Percentiles rank a stretch among this genome's conserved stretches.
These are phyloP conservation scores for Pseudogymnoascus sp. DNA, from an alignment of 2,329 filamentous ascomycete genomes.

Conservation along the genomic window DNA sequence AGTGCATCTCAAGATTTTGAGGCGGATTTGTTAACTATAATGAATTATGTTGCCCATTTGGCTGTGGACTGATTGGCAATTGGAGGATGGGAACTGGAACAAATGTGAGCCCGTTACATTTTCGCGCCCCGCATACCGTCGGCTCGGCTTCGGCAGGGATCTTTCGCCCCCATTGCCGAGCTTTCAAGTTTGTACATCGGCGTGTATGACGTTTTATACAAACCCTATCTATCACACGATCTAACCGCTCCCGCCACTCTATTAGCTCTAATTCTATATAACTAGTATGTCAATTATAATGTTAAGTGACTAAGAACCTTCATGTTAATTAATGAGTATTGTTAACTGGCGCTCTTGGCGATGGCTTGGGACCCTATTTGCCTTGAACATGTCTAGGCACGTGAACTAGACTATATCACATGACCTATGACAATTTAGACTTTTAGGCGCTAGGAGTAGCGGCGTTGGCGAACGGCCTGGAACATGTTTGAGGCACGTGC, in stretches of 20 bases:
- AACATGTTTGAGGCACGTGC: not conserved
- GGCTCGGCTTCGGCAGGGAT: not conserved
- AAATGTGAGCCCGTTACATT: not conserved
- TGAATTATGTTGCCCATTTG: not conserved
- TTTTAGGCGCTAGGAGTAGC: not conserved
- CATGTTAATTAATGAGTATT: too few relatives aligned
- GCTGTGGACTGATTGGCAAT: not conserved
- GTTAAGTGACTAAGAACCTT: too few relatives aligned
- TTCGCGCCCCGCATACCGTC: not conserved
- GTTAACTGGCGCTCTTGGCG: too few relatives aligned
- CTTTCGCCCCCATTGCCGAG: not conserved
- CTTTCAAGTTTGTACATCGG: not conserved
- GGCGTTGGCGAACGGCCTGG: not conserved
- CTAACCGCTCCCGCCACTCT: too few relatives aligned
- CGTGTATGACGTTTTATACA: not conserved
- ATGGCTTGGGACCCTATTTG: too few relatives aligned
- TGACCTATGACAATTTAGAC: not conserved
- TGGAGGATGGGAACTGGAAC: not conserved
- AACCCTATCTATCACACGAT: not conserved
- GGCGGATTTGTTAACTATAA: not conserved
- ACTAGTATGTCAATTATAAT: too few relatives aligned
- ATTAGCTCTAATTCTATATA: too few relatives aligned
- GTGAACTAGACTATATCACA: too few relatives aligned
- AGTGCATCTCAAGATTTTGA: slow-evolving; percentile 14
- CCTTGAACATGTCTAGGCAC: too few relatives aligned